These are phyloP conservation scores for Musa acuminata DNA, from an alignment of 176 grass and related monocot species.

Conservation along the genomic window DNA sequence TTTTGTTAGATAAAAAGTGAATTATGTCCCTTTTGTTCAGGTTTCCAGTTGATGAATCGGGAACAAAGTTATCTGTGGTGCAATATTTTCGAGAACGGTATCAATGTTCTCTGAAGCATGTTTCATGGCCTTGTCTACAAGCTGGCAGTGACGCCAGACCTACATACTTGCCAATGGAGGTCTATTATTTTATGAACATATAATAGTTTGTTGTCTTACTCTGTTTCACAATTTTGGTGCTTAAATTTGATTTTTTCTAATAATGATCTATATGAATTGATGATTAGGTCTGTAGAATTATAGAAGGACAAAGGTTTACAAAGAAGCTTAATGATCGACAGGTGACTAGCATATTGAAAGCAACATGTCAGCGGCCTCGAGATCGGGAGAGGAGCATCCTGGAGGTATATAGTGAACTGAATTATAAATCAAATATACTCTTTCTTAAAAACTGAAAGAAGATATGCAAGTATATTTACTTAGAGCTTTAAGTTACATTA, in stretches of 20 bases:
- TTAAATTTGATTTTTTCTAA: slow-evolving; percentile 1
- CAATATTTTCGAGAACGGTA: slow-evolving; percentile 65
- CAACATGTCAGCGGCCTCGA: slow-evolving; percentile 61
- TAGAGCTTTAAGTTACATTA: too few relatives aligned
- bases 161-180: slow-evolving; percentile 74
- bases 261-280: neutral
- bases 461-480: too few relatives aligned
- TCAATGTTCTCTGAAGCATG: slow-evolving; percentile 28
- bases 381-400: slow-evolving; percentile 58
- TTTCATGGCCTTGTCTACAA: slow-evolving; percentile 59
- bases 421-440: neutral
- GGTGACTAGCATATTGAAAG: slow-evolving; percentile 55
- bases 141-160: slow-evolving; percentile 58
- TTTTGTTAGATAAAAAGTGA: neutral
- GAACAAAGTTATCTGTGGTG: slow-evolving; percentile 38
- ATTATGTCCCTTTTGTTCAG: slow-evolving; percentile 26
- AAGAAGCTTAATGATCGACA: slow-evolving; percentile 75
- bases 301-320: slow-evolving; percentile 69
- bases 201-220: neutral
- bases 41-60: slow-evolving; percentile 53
- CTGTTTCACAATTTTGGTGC: slow-evolving; percentile 3
- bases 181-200: slow-evolving; percentile 4
- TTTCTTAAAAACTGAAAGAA: too few relatives aligned
- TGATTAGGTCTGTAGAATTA: slow-evolving; percentile 61
- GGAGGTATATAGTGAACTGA: slow-evolving; percentile 33